phyloP scores from a whole-genome alignment of 2,329 filamentous ascomycete genomes.

The Alternaria gansuensis region DNA sequence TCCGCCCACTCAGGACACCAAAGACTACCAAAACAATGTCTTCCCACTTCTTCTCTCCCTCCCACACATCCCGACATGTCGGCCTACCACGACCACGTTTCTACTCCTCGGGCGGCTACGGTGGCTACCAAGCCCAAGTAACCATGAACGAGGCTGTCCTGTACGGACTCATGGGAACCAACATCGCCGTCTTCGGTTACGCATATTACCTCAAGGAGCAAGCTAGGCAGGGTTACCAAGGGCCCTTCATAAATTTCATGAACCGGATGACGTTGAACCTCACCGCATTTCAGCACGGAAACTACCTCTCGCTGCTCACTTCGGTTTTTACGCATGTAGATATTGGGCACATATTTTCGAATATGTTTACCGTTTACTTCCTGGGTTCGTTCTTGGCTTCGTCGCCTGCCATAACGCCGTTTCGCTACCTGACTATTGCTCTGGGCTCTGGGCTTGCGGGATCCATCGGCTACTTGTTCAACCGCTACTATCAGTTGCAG shows the following conservation, averaged over 20 bases:
- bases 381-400: constrained; percentile 49
- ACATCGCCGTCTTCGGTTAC: constrained; percentile 53
- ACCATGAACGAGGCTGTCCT: constrained; percentile 37
- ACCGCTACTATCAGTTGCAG: constrained; percentile 18
- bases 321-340: constrained; percentile 53
- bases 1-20: constrained; percentile 19
- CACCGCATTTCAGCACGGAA: constrained; percentile 39
- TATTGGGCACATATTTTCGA: constrained; percentile 52
- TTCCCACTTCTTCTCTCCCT: constrained; percentile 35
- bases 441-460: constrained; percentile 46
- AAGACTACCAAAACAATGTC: constrained; percentile 17
- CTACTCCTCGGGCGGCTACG: constrained; percentile 17
- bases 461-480: constrained; percentile 28
- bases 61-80: constrained; percentile 16
- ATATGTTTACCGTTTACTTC: constrained; percentile 54
- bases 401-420: constrained; percentile 43
- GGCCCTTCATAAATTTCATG: constrained; percentile 27
- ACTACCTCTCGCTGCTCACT: constrained; percentile 54
- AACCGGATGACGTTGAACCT: constrained; percentile 49
- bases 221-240: constrained; percentile 30
- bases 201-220: constrained; percentile 47
- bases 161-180: constrained; percentile 53
- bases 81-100: constrained; percentile 20
- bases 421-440: constrained; percentile 37
- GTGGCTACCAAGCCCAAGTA: constrained; percentile 10